Conservation (phyloP, 2,329 filamentous ascomycete genomes). For the Xylariales sp. region DNA sequence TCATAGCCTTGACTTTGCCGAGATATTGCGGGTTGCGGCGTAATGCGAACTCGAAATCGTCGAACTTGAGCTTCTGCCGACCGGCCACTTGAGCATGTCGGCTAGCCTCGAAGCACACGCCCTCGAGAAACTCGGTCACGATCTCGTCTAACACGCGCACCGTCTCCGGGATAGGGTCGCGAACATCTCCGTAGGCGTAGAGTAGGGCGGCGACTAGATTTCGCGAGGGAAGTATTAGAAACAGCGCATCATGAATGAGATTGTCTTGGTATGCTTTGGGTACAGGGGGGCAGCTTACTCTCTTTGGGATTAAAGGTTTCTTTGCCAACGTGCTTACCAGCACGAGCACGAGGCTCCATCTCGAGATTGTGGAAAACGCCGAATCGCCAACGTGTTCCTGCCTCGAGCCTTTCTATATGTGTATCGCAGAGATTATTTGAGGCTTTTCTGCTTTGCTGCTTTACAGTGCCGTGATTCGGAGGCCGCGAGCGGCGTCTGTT, state of each 20-base stretch:
- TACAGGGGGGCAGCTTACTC: conserved; percentile 60
- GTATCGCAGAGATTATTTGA: background rate
- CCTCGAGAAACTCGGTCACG: conserved; percentile 95
- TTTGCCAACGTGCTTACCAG: conserved; percentile 83
- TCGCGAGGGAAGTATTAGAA: conserved; percentile 33
- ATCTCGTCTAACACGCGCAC: conserved; percentile 93
- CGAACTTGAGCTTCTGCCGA: conserved; percentile 96
- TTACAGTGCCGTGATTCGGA: background rate
- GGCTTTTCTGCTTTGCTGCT: background rate
- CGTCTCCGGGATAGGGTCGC: conserved; percentile 82
- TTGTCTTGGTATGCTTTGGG: background rate
- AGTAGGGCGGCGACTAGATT: conserved; percentile 76
- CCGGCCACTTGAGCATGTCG: conserved; percentile 86
- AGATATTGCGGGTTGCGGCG: conserved; percentile 86
- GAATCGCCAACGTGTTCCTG: background rate
- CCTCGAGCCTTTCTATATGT: background rate
- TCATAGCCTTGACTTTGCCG: conserved; percentile 88
- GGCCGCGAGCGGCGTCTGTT: background rate
- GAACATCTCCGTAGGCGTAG: conserved; percentile 82
- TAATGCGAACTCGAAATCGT: conserved; percentile 96
- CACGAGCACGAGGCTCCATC: conserved; percentile 81
- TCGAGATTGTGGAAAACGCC: conserved; percentile 16
- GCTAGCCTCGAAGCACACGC: conserved; percentile 90
- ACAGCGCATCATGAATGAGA: conserved; percentile 4
- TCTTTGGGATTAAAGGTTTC: conserved; percentile 82